Base-by-base conservation (phyloP, 495 filamentous ascomycete species). In the Amphirosellinia nigrospora region DNA sequence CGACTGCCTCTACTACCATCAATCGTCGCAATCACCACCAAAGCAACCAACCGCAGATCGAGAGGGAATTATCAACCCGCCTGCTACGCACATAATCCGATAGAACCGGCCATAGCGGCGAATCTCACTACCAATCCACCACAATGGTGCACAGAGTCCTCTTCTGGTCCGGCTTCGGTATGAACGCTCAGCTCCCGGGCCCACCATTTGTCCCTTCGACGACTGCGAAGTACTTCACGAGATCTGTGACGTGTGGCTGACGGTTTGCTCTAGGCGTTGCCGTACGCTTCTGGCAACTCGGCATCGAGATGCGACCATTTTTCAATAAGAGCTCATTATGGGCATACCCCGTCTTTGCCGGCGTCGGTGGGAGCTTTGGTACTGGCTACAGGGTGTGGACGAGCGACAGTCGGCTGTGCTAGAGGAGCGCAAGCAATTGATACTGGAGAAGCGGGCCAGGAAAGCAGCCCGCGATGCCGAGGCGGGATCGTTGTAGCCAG, bases 161-260 rank as follows among this genome's bases (percentile, higher is more conserved):
- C 81, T 97, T 98, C 89, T 99, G 96, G 96, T 88, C 89, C 76
- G 91, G 92, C 88, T 97, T 98, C 89, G 96, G 96, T 99, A 90
- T 77, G 85, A 64, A 70, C 69, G 21, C 34, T 41, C 53, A 53
- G 68, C 56, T 68, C 39, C 62, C 67, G 53, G 60, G 72, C 72
- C 45, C 21, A 19, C 66, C 41, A 62, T 61, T 55, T 41, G 59
- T n/a, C 39, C 56, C 55, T 61, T 70, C 58, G 48, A 60, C 55
- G 48, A 60, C 39, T 43, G 32, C 38, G 48, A 45, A 60, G 64
- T 64, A 26, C n/a, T 32, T 10, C 7, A 53, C 41, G 16, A 23
- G 19, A 15, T 32, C 13, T 36, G 21, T 30, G 8, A 46, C 34
- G 28, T 70, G n/a, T 28, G 7, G 30, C 68, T 70, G 72, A 70